Conservation (phyloP, 139 green algal species). For the Picochlorum sp. region DNA sequence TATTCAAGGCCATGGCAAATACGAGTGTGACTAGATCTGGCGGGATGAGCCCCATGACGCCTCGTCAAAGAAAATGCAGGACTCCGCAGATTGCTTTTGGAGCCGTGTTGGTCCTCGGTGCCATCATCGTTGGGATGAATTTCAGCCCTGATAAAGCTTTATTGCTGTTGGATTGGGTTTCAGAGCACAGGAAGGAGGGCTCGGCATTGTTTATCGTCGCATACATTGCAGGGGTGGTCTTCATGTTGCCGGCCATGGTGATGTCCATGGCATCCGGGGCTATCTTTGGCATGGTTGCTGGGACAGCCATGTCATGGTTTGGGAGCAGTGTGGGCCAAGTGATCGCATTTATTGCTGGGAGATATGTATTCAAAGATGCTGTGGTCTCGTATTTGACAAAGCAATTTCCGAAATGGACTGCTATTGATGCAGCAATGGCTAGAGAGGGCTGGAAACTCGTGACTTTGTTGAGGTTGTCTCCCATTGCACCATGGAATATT, state of each 20-base stretch:
- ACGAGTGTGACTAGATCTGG: too few relatives aligned
- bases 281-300: constrained; percentile 36
- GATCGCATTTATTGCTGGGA: constrained; percentile 40
- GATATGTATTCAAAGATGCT: constrained; percentile 43
- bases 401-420: constrained; percentile 46
- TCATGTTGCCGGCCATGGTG: constrained; percentile 45
- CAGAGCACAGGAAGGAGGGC: constrained; percentile 25
- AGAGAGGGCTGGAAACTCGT: constrained; percentile 55
- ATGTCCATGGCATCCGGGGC: constrained; percentile 43
- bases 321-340: constrained; percentile 35
- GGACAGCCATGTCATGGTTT: constrained; percentile 37
- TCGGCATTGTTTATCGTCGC: constrained; percentile 19
- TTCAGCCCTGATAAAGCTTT: constrained; percentile 24
- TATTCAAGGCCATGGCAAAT: too few relatives aligned
- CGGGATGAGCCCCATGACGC: too few relatives aligned
- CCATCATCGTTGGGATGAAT: constrained; percentile 10
- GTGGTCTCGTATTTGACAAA: constrained; percentile 31
- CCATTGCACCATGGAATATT: constrained; percentile 53
- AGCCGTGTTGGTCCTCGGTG: constrained; percentile 12
- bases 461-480: constrained; percentile 44
- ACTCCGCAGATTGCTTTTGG: background rate
- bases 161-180: constrained; percentile 25
- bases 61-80: background rate
- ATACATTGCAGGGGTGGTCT: constrained; percentile 34
- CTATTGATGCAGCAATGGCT: constrained; percentile 33